phyloP scores from a whole-genome alignment of 495 filamentous ascomycete genomes.

The Aspergillus indologenus region DNA sequence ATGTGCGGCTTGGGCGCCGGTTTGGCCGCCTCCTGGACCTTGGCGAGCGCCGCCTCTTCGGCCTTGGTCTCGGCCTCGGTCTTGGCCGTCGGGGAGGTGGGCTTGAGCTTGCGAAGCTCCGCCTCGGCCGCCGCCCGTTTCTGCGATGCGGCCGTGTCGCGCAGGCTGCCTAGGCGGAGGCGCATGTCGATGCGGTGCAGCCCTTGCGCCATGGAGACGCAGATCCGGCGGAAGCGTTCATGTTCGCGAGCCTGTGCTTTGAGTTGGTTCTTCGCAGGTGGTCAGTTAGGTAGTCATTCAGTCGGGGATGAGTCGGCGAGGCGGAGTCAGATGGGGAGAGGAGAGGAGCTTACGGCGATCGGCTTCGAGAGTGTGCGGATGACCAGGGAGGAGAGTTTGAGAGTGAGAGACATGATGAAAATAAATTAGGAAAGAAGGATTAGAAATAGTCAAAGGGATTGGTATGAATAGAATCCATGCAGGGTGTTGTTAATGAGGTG shows the following conservation, averaged over 20 bases:
- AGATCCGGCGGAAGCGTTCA: slow-evolving; percentile 75
- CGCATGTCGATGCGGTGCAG: slow-evolving; percentile 96
- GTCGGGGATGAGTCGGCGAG: slow-evolving; percentile 42
- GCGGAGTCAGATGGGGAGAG: slow-evolving; percentile 7
- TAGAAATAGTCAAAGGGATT: neutral
- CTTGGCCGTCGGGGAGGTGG: slow-evolving; percentile 74
- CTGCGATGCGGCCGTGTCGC: slow-evolving; percentile 66
- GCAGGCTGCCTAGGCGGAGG: slow-evolving; percentile 76
- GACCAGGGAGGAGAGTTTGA: slow-evolving; percentile 66
- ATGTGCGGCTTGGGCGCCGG: slow-evolving; percentile 50
- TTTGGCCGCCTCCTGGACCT: slow-evolving; percentile 46
- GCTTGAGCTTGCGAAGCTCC: slow-evolving; percentile 55
- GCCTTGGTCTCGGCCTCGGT: slow-evolving; percentile 69
- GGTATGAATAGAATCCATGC: neutral
- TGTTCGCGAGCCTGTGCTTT: slow-evolving; percentile 94
- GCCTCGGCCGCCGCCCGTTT: slow-evolving; percentile 48
- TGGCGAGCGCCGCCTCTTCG: slow-evolving; percentile 52
- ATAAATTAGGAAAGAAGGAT: neutral
- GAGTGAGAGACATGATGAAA: slow-evolving; percentile 50
- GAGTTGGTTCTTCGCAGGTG: slow-evolving; percentile 72
- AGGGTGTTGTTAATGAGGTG: neutral
- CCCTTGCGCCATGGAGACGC: slow-evolving; percentile 72
- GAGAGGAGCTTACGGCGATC: slow-evolving; percentile 54
- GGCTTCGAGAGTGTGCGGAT: slow-evolving; percentile 72
- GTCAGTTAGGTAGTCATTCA: slow-evolving; percentile 44